Base-by-base conservation (phyloP, 495 filamentous ascomycete genomes). In the Schizothecium vesticola region DNA sequence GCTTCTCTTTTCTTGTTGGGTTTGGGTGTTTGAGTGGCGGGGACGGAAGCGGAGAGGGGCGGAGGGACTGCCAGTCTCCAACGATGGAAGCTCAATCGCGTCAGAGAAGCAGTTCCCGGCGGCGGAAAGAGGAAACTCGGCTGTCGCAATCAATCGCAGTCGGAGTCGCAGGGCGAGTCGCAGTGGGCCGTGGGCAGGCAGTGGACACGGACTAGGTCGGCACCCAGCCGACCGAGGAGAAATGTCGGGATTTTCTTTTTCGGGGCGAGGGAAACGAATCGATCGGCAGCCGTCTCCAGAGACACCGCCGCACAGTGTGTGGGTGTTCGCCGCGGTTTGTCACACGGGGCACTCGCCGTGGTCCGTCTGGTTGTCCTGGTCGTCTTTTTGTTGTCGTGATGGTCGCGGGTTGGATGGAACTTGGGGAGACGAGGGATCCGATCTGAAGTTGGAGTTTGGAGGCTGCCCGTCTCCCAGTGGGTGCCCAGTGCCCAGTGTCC, bases 31-130 rank as follows among this genome's bases (percentile, higher is more conserved):
- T 28, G 3, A 6, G 26, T 7, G 43, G 43, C 16, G 59, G 64
- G 60, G 36, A 29, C 28, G 70, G 56, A 65, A 56, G 61, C 25
- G 68, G 58, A 61, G 24, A 60, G 67, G 72, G 71, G 74, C 68
- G 74, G 67, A 71, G 55, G n/a, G 55, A 13, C n/a, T n/a, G n/a
- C n/a, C n/a, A 13, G 33, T 36, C 33, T 36, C 33, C 12, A 29
- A 29, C 28, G 28, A 29, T 26, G 4, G 58, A 59, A 26, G 43
- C 16, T n/a, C 36, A 43, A 19, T 36, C 33, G 33, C 33, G 31
- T 12, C 31, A 13, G 3, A 36, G 31, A 36, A 3, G 31, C 31
- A 36, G 36, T 51, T 19, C 16, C 9, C 3, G 10, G 31, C 43
- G 43, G 16, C 36, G 36, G 16, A 6, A 7, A 19, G 16, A 19